Evolutionary conservation across 257 asterid genomes (phyloP).

Genomic region (Plectranthus barbatus): DNA sequence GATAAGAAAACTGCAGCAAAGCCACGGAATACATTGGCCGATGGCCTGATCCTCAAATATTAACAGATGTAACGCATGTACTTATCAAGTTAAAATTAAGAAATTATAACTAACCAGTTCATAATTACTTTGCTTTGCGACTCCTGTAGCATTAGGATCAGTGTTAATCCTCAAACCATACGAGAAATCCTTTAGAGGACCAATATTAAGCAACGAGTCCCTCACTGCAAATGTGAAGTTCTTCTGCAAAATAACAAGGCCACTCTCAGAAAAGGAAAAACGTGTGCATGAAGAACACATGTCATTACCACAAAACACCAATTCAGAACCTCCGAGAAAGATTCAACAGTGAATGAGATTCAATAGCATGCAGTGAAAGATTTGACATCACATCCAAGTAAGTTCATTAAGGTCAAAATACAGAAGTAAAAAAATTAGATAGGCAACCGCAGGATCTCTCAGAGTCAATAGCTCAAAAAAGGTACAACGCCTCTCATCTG

Average conservation of each 20-base stretch:
- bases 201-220: constrained; percentile 86
- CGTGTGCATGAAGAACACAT: constrained; percentile 9
- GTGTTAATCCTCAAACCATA: constrained; percentile 83
- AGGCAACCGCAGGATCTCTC: not conserved
- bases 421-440: not conserved
- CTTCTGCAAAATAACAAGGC: constrained; percentile 46
- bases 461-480: not conserved
- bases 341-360: constrained; percentile 1
- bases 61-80: not conserved
- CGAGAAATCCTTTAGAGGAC: constrained; percentile 87
- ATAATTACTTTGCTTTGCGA: constrained; percentile 86
- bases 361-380: not conserved
- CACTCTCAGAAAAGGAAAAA: constrained; percentile 15
- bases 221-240: constrained; percentile 83
- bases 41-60: constrained; percentile 2
- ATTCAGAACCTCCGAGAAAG: not conserved
- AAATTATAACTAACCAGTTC: constrained; percentile 67
- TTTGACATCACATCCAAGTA: constrained; percentile 6
- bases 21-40: constrained; percentile 11
- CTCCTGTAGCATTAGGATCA: constrained; percentile 76
- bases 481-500: not conserved
- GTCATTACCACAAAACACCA: not conserved
- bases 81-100: no score
- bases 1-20: not conserved
- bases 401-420: not conserved